Base-by-base conservation (phyloP, 108 stramenopile species). In the Discostella stelligeroides region DNA sequence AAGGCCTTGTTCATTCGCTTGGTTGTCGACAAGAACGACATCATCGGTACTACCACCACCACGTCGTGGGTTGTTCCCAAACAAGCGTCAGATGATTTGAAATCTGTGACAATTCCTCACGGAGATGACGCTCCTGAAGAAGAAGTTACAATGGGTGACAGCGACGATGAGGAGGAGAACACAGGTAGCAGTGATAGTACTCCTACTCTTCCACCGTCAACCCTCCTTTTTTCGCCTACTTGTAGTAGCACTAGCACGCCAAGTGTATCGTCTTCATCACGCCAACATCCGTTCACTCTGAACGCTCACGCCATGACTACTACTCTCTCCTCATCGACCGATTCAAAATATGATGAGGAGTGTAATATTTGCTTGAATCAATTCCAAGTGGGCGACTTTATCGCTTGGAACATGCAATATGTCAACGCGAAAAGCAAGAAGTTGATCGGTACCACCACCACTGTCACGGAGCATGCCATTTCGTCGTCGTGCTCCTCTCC, bases 321-420 rank as follows among this genome's bases (percentile, higher is more conserved):
- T n/a, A n/a, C n/a, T n/a, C n/a, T n/a, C 10, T 30, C 54, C 48
- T 15, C 37, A n/a, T n/a, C n/a, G n/a, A n/a, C n/a, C n/a, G n/a
- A n/a, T n/a, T n/a, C n/a, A n/a, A n/a, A n/a, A 7, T 58, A 66
- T 46, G 64, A 62, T 30, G 63, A 73, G 17, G 76, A 78, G 50
- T 78, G 76, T 59, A 70, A 78, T 51, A 78, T 78, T 7, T 78
- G 76, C 64, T 48, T 78, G 4, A 39, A 37, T 20, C 20, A 41
- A 10, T 78, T 78, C 55, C 76, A 78, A 64, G 76, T 78, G 11
- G 76, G 76, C 2, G 76, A 78, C 54, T 69, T 64, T 23, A 58
- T 63, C 20, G 76, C 76, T 1, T 43, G 45, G 34, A 18, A n/a
- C 7, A n/a, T n/a, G n/a, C n/a, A n/a, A n/a, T n/a, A n/a, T n/a